Evolutionary conservation across 345 rosid species (phyloP), one percentile per base, ranked within the genome.

Genomic region (Anacardium occidentale): DNA sequence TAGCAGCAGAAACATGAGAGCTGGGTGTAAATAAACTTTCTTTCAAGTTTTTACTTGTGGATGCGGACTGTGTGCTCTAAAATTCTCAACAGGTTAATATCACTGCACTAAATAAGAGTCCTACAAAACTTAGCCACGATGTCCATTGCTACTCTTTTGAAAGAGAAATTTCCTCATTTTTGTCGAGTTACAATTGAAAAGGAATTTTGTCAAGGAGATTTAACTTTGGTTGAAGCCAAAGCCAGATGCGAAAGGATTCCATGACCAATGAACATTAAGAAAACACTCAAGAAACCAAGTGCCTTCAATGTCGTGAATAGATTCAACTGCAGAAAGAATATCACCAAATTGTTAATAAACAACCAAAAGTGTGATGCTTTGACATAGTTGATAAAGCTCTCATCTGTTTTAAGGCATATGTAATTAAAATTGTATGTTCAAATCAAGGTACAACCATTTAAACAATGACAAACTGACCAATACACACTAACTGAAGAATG

Each of bases 231-330:
- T 10, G 99, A 87, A 20, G 90, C 66, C 18, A 97, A 78, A 9
- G 99, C 94, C 68, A 91, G 83, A 74, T 90, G 82, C 32, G 98
- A 93, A 24, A 93, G 97, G 78, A 71, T 80, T 74, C 96, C 79
- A 85, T 93, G 99, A 55, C 99, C 99, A 0, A 89, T 93, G 21
- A 93, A 80, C 87, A 93, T 74, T 62, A 93, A 83, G 80, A 90
- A 91, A 75, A 75, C 86, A 73, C 98, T 98, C 90, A 93, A 77
- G 66, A 96, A 75, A 2, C 95, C 79, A 1, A 96, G 91, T 54
- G 64, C 81, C 85, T 91, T 93, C 75, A 96, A 76, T 20, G 99
- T 96, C 13, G 93, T 88, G 83, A 96, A 93, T 48, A 96, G 90
- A 83, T 96, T 93, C 93, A 93, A 74, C 99, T 96, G 91, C 61